Evolutionary conservation across 495 filamentous ascomycete genomes (phyloP).

Genomic region (Hyaloscypha finlandica): DNA sequence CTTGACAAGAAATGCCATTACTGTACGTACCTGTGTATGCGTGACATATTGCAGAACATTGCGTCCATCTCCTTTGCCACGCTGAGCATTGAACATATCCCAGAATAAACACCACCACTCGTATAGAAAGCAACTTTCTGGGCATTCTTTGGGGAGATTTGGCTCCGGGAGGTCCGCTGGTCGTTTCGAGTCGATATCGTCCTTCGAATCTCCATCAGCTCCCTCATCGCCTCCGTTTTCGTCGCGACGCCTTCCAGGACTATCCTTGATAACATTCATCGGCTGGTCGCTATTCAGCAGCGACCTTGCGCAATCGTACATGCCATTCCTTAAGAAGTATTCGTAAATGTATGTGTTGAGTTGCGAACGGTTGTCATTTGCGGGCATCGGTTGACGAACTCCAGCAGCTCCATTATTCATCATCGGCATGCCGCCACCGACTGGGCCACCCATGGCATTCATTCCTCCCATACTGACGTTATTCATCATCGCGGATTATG

Average conservation of each 20-base stretch:
- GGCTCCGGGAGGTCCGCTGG: constrained; percentile 80
- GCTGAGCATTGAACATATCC: constrained; percentile 85
- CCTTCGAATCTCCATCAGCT: constrained; percentile 83
- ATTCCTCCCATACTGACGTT: constrained; percentile 70
- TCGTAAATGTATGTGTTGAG: constrained; percentile 98
- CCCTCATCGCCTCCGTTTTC: constrained; percentile 71
- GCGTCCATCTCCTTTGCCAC: constrained; percentile 44
- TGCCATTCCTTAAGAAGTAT: constrained; percentile 82
- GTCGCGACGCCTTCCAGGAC: constrained; percentile 59
- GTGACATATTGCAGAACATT: constrained; percentile 69
- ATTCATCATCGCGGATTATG: constrained; percentile 58
- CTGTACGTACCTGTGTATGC: constrained; percentile 72
- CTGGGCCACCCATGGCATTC: constrained; percentile 64
- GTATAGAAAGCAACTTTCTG: constrained; percentile 77
- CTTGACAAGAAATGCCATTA: constrained; percentile 6
- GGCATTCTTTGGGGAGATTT: constrained; percentile 59
- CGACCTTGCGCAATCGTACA: constrained; percentile 77
- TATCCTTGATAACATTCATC: constrained; percentile 59
- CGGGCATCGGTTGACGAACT: constrained; percentile 32
- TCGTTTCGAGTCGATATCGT: constrained; percentile 67
- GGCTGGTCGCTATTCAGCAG: constrained; percentile 64
- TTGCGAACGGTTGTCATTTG: constrained; percentile 38
- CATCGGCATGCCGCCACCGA: constrained; percentile 66
- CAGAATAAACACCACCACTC: constrained; percentile 98
- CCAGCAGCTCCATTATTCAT: constrained; percentile 61